Conservation (phyloP, 2,329 filamentous ascomycete species). For the Hypoxylon sp. region DNA sequence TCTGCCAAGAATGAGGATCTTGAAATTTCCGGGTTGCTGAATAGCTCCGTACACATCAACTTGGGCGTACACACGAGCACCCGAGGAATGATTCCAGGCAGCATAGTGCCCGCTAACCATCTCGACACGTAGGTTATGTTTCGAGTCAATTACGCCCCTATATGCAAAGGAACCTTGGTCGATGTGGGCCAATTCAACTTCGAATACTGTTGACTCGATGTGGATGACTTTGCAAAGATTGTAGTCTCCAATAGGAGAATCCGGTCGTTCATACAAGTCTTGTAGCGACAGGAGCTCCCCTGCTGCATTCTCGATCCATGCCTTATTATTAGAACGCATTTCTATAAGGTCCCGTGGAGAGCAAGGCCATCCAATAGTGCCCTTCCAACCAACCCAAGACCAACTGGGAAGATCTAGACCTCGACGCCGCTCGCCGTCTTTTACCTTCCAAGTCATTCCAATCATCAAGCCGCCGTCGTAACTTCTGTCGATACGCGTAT, state of each 20-base stretch:
- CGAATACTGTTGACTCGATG: neutral
- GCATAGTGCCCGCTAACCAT: too few species aligned
- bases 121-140: too few species aligned
- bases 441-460: neutral
- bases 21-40: neutral
- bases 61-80: neutral
- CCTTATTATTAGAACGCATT: neutral
- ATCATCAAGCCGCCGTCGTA: neutral
- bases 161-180: neutral
- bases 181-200: neutral
- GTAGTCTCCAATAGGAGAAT: neutral
- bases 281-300: neutral
- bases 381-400: conserved; percentile 10
- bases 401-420: neutral
- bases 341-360: too few species aligned
- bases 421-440: neutral
- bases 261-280: neutral
- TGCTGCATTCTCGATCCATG: neutral
- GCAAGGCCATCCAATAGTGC: neutral
- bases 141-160: too few species aligned
- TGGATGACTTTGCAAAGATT: neutral
- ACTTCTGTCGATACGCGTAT: neutral
- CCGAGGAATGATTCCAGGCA: too few species aligned
- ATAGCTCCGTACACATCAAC: neutral
- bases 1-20: neutral